Conservation (phyloP, 495 filamentous ascomycete genomes). For the Haplographium delicatum region DNA sequence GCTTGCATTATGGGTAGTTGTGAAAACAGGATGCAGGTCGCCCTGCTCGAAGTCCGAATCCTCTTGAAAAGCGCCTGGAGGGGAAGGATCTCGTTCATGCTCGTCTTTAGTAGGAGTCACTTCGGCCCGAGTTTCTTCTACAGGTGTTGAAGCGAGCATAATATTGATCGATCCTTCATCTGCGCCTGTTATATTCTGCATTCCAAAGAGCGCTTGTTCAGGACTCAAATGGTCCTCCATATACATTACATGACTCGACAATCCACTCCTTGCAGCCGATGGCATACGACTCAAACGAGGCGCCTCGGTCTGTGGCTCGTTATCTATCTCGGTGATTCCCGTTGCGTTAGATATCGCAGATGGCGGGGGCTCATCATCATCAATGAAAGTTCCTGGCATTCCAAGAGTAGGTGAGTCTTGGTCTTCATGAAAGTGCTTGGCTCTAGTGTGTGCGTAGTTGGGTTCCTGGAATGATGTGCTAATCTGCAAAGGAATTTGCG, state of each 20-base stretch:
- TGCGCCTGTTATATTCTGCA: conserved; percentile 1
- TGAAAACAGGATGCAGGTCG: conserved; percentile 5
- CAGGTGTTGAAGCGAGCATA: conserved; percentile 46
- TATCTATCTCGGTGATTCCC: conserved; percentile 63
- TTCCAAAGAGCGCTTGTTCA: conserved; percentile 19
- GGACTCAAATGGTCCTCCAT: conserved; percentile 16
- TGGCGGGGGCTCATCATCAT: conserved; percentile 40
- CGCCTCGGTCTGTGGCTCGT: conserved; percentile 61
- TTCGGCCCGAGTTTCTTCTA: conserved; percentile 26
- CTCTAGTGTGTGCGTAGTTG: background rate
- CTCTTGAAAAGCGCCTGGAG: conserved; percentile 10
- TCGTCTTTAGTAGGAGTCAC: conserved; percentile 15
- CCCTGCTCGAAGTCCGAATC: background rate
- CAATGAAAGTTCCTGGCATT: conserved; percentile 52
- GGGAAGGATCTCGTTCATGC: conserved; percentile 10
- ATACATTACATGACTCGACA: conserved; percentile 13
- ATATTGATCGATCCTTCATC: conserved; percentile 58
- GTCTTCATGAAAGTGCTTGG: background rate
- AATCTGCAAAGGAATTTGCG: conserved; percentile 18
- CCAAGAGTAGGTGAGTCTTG: conserved; percentile 68
- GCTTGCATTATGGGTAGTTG: conserved; percentile 12
- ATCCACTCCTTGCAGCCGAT: conserved; percentile 11
- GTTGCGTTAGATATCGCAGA: conserved; percentile 51
- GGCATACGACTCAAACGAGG: conserved; percentile 22
- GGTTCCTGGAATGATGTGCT: conserved; percentile 17